A percentile compares a stretch with the other conserved stretches of the same genome.
Conservation (phyloP, 2,329 filamentous ascomycete species). For the Aplosporella prunicola region DNA sequence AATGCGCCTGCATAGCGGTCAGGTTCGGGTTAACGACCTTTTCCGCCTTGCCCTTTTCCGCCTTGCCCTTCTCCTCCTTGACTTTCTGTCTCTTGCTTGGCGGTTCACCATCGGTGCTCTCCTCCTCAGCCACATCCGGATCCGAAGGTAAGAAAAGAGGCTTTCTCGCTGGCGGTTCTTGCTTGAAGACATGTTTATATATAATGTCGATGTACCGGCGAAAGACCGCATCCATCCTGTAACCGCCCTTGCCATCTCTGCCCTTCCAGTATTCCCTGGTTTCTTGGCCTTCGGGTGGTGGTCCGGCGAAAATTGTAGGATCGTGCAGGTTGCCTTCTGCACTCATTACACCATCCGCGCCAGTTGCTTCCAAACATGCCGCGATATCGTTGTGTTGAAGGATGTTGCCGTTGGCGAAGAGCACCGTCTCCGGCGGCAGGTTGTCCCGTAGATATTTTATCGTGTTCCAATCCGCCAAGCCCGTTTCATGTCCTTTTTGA, state of each 20-base stretch:
- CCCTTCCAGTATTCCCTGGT: slow-evolving; percentile 78
- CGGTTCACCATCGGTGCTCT: slow-evolving; percentile 2
- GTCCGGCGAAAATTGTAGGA: slow-evolving; percentile 69
- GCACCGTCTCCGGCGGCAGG: slow-evolving; percentile 75
- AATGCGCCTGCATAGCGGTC: slow-evolving; percentile 74
- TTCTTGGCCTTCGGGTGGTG: slow-evolving; percentile 55
- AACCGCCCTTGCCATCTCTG: slow-evolving; percentile 69
- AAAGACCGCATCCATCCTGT: slow-evolving; percentile 77
- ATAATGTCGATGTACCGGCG: slow-evolving; percentile 87
- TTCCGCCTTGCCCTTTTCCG: slow-evolving; percentile 31
- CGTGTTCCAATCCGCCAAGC: slow-evolving; percentile 82
- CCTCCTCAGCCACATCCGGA: slow-evolving; percentile 20
- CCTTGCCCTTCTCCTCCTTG: slow-evolving; percentile 15
- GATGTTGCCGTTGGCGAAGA: slow-evolving; percentile 96
- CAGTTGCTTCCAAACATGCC: slow-evolving; percentile 69
- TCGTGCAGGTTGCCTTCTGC: slow-evolving; percentile 93
- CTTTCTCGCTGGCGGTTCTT: slow-evolving; percentile 54
- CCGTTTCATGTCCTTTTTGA: slow-evolving; percentile 93
- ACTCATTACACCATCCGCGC: slow-evolving; percentile 89
- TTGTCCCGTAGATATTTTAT: slow-evolving; percentile 75
- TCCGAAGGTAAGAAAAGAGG: slow-evolving; percentile 64
- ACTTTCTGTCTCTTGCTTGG: not conserved
- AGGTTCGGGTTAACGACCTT: slow-evolving; percentile 55
- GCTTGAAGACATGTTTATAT: slow-evolving; percentile 63
- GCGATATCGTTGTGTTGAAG: slow-evolving; percentile 70